Evolutionary conservation across 106 monocot genomes (phyloP).

Genomic region (Dendrobium huoshanense): DNA sequence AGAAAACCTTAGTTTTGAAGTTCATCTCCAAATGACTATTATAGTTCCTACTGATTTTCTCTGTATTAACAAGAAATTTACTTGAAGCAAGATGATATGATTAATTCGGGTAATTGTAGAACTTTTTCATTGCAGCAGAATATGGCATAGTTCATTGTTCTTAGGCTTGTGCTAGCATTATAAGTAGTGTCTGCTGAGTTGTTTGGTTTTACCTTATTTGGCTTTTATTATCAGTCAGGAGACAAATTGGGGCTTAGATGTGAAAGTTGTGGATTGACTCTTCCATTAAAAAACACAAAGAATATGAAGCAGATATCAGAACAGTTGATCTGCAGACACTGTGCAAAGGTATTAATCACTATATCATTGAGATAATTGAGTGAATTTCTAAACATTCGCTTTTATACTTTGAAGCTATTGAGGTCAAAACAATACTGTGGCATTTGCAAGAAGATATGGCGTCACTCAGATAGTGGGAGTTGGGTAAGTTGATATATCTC

Average conservation of each 20-base stretch:
- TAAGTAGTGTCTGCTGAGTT: neutral
- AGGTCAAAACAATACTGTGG: slow-evolving; percentile 88
- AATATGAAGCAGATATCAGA: slow-evolving; percentile 48
- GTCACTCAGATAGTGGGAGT: slow-evolving; percentile 63
- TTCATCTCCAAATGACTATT: neutral
- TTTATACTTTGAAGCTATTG: slow-evolving; percentile 46
- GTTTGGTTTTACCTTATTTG: neutral
- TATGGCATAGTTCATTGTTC: neutral
- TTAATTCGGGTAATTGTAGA: neutral
- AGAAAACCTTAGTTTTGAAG: neutral
- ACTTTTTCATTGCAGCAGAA: neutral
- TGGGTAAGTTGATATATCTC: slow-evolving; percentile 49
- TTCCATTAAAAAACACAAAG: slow-evolving; percentile 54
- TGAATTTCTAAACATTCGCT: neutral
- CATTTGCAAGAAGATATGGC: slow-evolving; percentile 95
- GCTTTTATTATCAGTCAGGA: slow-evolving; percentile 21
- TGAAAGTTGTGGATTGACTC: slow-evolving; percentile 59
- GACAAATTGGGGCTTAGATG: slow-evolving; percentile 37
- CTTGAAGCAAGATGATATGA: neutral
- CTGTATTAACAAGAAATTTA: neutral
- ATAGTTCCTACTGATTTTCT: no score
- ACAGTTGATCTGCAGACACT: slow-evolving; percentile 64
- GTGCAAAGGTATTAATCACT: slow-evolving; percentile 52
- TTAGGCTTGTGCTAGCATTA: neutral
- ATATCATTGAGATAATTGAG: neutral